Base-by-base conservation (phyloP, 2,329 filamentous ascomycete genomes). In the Dactylellina haptotyla region DNA sequence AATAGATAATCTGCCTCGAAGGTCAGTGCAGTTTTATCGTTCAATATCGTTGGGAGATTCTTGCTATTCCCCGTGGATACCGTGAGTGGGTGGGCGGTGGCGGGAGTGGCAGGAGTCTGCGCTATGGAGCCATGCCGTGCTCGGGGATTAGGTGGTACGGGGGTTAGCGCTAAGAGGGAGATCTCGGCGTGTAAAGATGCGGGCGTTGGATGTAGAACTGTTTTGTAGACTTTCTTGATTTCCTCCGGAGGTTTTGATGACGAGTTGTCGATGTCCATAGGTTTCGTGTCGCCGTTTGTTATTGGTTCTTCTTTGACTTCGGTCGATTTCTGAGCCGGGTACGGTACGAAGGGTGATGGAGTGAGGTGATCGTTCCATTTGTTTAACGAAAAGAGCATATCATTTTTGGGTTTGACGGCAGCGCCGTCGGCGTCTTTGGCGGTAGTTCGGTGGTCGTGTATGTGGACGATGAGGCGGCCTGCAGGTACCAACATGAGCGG, bases 341-440 rank as follows among this genome's bases (percentile, higher is more conserved):
- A 96, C 0, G 92, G 89, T 0, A 87, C 90, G 79, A 90, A 93
- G 0, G 93, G 88, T 0, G 95, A 98, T 0, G 94, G 95, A 0
- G 93, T 97, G 51, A 98, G 85, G 78, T 92, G 95, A 73, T 89
- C 88, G 78, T 93, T 97, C 80, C 93, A 91, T 80, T 96, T 97
- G 81, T 99, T 93, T 46, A 99, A 89, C 0, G 93, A 97, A 75
- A 91, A 94, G 9, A 89, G 88, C 2, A 85, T 83, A 39, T 86
- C 86, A 61, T 89, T 89, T 76, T 85, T 88, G 34, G 87, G 86
- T 18, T 85, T 83, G 0, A 87, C 84, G 25, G 83, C 83, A 57
- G 83, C 84, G 54, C 83, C 85, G 65, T 83, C 82, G 77, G 84
- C 84, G 76, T 86, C 87, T 79, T 92, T 88, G 76, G 85, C 83